A percentile compares a stretch with the other conserved stretches of the same genome.
phyloP scores from a whole-genome alignment of 768 basidiomycete species.

The Multifurca ochricompacta region DNA sequence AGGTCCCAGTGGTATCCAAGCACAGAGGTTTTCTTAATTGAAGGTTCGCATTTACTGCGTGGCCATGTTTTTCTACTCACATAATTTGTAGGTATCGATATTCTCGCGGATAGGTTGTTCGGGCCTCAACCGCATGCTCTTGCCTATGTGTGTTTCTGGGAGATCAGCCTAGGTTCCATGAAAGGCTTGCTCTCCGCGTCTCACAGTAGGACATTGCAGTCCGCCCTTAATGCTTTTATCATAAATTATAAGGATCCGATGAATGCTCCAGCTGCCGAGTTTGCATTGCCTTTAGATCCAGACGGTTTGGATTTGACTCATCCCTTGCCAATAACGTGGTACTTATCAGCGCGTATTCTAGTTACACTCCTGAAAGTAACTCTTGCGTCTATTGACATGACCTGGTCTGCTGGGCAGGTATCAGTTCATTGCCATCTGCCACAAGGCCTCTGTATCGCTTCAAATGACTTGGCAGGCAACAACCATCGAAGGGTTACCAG shows the following conservation, averaged over 20 bases:
- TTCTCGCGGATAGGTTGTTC: conserved; percentile 80
- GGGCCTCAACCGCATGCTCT: conserved; percentile 79
- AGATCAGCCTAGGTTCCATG: conserved; percentile 62
- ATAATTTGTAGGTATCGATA: conserved; percentile 51
- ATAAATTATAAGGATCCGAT: conserved; percentile 65
- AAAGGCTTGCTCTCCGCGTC: conserved; percentile 48
- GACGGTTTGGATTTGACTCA: conserved; percentile 67
- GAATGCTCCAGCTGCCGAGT: conserved; percentile 75
- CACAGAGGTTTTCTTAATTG: conserved; percentile 39
- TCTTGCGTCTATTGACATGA: conserved; percentile 45
- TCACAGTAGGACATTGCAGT: conserved; percentile 43
- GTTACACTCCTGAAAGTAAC: conserved; percentile 80
- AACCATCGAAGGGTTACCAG: conserved; percentile 58
- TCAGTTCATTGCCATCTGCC: conserved; percentile 50
- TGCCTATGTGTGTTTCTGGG: conserved; percentile 93
- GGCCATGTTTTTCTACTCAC: neutral
- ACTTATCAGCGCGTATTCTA: conserved; percentile 26
- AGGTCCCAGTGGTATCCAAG: conserved; percentile 17
- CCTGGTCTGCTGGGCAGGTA: conserved; percentile 45
- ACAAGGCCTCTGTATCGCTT: conserved; percentile 54
- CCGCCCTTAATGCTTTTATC: conserved; percentile 50
- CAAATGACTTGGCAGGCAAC: conserved; percentile 68
- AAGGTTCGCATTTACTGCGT: conserved; percentile 30
- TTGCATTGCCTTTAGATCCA: conserved; percentile 53
- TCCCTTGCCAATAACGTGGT: neutral